Evolutionary conservation across 352 stramenopile species (phyloP).

Genomic region (Globisporangium perplexum): DNA sequence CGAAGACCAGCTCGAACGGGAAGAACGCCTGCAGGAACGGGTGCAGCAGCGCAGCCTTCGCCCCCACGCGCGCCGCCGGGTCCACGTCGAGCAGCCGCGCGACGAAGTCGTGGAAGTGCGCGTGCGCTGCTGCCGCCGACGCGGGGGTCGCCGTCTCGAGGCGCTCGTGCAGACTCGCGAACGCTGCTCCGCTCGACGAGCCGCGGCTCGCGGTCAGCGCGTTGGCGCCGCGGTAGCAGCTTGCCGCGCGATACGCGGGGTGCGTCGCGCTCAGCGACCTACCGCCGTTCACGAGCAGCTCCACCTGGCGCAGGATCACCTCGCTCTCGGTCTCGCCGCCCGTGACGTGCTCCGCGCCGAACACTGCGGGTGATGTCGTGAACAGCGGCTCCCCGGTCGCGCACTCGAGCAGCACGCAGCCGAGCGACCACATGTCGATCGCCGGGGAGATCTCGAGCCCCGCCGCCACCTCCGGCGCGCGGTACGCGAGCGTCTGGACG

Average conservation of each 20-base stretch:
- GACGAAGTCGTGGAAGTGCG: conserved; percentile 50
- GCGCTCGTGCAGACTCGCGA: conserved; percentile 16
- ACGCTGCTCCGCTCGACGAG: not conserved
- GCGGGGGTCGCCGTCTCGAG: conserved; percentile 26
- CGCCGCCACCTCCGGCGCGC: conserved; percentile 63
- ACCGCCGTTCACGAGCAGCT: conserved; percentile 25
- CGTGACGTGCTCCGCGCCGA: not conserved
- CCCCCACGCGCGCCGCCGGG: conserved; percentile 32
- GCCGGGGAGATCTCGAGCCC: conserved; percentile 46
- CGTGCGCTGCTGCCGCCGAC: conserved; percentile 5
- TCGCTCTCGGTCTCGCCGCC: conserved; percentile 19
- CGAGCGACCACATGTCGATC: conserved; percentile 79
- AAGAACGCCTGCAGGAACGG: conserved; percentile 69
- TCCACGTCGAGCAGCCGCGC: conserved; percentile 43
- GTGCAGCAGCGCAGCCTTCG: conserved; percentile 50
- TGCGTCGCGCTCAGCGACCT: conserved; percentile 17
- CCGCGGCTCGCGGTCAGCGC: not conserved
- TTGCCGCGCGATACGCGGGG: conserved; percentile 14
- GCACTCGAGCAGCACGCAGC: conserved; percentile 66
- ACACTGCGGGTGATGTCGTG: conserved; percentile 12
- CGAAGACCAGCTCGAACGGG: conserved; percentile 59
- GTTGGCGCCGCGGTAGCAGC: conserved; percentile 1
- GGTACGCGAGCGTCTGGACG: conserved; percentile 70
- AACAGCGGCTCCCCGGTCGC: conserved; percentile 52
- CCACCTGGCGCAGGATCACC: conserved; percentile 41